A percentile compares a stretch with the other conserved stretches of the same genome.
Evolutionary conservation across 345 rosid genomes (phyloP).

Genomic region (Corchorus capsularis): DNA sequence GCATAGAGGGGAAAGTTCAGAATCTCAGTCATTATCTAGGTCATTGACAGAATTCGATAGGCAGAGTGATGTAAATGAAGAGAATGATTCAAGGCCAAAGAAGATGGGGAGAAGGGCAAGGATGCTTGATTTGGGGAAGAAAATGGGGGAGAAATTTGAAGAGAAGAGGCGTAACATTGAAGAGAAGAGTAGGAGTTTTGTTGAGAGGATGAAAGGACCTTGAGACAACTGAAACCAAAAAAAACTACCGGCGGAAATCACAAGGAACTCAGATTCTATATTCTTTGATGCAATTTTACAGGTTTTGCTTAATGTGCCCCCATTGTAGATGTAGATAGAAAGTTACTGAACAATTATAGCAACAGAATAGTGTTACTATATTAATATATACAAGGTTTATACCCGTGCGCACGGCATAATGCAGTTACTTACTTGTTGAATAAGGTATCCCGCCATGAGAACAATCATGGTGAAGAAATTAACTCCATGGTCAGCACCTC

Average conservation of each 20-base stretch:
- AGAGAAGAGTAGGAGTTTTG: constrained; percentile 72
- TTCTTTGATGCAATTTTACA: too few relatives aligned
- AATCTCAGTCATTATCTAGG: constrained; percentile 31
- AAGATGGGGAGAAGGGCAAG: constrained; percentile 66
- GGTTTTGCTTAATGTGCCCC: too few relatives aligned
- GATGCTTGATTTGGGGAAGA: constrained; percentile 82
- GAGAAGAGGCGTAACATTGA: constrained; percentile 87
- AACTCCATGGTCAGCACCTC: too few relatives aligned
- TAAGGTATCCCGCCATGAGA: background rate
- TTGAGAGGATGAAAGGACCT: constrained; percentile 85
- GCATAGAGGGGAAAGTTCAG: constrained; percentile 29
- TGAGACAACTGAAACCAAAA: constrained; percentile 22
- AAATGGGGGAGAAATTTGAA: constrained; percentile 89
- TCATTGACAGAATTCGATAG: constrained; percentile 30
- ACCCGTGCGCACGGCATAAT: background rate
- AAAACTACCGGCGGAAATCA: background rate
- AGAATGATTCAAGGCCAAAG: constrained; percentile 57
- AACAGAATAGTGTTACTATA: background rate
- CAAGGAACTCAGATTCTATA: background rate
- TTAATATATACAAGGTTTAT: too few relatives aligned
- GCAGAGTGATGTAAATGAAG: constrained; percentile 35
- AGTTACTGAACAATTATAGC: background rate
- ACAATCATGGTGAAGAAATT: background rate
- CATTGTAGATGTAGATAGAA: background rate
- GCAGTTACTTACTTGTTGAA: background rate